These are phyloP conservation scores for Blastobotrys parvus DNA, from an alignment of 805 yeast species.

Conservation along the genomic window DNA sequence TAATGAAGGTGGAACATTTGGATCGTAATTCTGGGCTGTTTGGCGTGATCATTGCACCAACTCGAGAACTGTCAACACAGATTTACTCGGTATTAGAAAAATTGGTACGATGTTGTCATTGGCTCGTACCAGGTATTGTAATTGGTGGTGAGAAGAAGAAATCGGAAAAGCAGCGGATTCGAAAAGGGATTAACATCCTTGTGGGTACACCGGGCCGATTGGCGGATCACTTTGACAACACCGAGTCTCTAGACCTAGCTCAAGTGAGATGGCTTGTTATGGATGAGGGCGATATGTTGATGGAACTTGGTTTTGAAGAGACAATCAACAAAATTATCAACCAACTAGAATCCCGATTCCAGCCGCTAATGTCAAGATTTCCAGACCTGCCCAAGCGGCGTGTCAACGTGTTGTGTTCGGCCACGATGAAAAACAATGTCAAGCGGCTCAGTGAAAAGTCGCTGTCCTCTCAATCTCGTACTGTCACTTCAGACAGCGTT, in stretches of 20 bases:
- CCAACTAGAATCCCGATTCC: conserved; percentile 41
- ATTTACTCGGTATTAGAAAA: conserved; percentile 74
- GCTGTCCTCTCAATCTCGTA: conserved; percentile 55
- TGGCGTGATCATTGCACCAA: conserved; percentile 85
- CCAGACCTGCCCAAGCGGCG: conserved; percentile 60
- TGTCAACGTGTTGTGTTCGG: conserved; percentile 83
- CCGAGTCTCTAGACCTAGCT: conserved; percentile 61
- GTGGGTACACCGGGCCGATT: conserved; percentile 97
- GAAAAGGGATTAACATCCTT: conserved; percentile 93
- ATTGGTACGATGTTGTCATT: conserved; percentile 61
- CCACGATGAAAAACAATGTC: conserved; percentile 80
- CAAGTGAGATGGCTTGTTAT: conserved; percentile 79
- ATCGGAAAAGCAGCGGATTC: conserved; percentile 86
- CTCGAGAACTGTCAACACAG: conserved; percentile 90
- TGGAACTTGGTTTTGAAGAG: conserved; percentile 96
- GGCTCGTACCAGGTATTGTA: conserved; percentile 90
- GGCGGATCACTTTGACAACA: conserved; percentile 89
- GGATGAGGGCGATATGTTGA: conserved; percentile 94
- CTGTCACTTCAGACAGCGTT: conserved; percentile 42
- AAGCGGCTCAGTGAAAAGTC: conserved; percentile 73
- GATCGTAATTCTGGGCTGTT: conserved; percentile 72
- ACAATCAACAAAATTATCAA: conserved; percentile 70
- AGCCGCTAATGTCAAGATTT: conserved; percentile 35
- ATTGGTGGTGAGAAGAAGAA: conserved; percentile 98
- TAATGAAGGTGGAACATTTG: conserved; percentile 46